A percentile compares a stretch with the other conserved stretches of the same genome.
Conservation (phyloP, 331 rosid species). For the Rosa hybrid region DNA sequence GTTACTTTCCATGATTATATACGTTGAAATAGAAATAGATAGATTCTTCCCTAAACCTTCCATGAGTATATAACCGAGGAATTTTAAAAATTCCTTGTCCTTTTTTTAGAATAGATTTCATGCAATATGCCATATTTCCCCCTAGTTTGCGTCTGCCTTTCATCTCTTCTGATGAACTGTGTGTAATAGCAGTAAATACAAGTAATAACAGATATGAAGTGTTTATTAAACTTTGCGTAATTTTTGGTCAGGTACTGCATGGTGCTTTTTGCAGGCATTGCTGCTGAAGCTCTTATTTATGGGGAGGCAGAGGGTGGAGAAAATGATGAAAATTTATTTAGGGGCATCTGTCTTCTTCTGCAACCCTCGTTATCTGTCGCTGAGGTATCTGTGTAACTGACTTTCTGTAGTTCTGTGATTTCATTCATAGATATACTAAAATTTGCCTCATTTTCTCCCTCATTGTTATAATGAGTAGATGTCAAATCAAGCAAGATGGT, state of each 20-base stretch:
- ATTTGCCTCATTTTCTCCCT: slow-evolving; percentile 7
- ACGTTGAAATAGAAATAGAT: neutral
- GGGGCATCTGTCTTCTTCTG: slow-evolving; percentile 70
- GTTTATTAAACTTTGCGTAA: slow-evolving; percentile 26
- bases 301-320: slow-evolving; percentile 99
- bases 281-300: slow-evolving; percentile 91
- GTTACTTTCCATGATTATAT: neutral
- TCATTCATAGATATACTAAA: slow-evolving; percentile 8
- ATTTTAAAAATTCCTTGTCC: neutral
- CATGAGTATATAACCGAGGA: too few species aligned
- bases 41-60: neutral
- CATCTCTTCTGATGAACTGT: neutral
- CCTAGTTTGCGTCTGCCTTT: slow-evolving; percentile 2
- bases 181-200: neutral
- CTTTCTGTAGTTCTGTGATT: slow-evolving; percentile 9
- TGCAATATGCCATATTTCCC: neutral
- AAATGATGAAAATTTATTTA: slow-evolving; percentile 91
- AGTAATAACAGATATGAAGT: slow-evolving; percentile 4
- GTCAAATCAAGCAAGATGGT: slow-evolving; percentile 99
- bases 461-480: slow-evolving; percentile 48
- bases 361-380: slow-evolving; percentile 77
- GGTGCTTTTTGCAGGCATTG: slow-evolving; percentile 97
- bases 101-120: neutral
- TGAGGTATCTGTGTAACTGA: slow-evolving; percentile 53
- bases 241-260: slow-evolving; percentile 78